Evolutionary conservation across 371 early-diverging fungal species (phyloP).

Genomic region (Massospora cicadina): DNA sequence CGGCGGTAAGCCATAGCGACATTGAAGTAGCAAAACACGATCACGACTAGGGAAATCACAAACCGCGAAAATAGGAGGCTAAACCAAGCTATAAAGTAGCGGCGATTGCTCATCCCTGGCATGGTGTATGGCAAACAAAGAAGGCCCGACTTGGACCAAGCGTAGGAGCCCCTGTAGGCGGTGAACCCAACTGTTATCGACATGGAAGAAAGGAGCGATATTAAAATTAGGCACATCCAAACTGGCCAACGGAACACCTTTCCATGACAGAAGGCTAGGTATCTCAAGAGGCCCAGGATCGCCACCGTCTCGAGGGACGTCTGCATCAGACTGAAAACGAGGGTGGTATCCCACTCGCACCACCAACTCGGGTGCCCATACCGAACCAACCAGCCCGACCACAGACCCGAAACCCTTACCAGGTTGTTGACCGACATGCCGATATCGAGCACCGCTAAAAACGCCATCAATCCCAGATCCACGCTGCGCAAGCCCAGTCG

Average conservation of each 20-base stretch:
- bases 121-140: neutral
- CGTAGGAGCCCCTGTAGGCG: neutral
- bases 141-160: constrained; percentile 4
- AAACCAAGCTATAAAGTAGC: constrained; percentile 4
- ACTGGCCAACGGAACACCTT: neutral
- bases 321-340: neutral
- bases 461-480: neutral
- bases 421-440: neutral
- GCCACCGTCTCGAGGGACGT: constrained; percentile 6
- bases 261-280: constrained; percentile 1
- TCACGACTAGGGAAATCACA: neutral
- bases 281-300: constrained; percentile 2
- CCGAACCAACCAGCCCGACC: neutral
- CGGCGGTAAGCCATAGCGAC: neutral
- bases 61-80: neutral
- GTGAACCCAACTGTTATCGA: neutral
- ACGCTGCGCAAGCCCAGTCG: neutral
- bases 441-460: neutral
- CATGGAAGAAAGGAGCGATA: neutral
- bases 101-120: neutral
- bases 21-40: constrained; percentile 5
- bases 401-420: neutral
- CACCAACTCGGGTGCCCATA: neutral
- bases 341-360: neutral
- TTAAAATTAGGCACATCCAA: neutral